Evolutionary conservation across 1,139 yeast genomes (phyloP), one percentile per base, ranked within the genome.

Genomic region (Ogataea hybrid): DNA sequence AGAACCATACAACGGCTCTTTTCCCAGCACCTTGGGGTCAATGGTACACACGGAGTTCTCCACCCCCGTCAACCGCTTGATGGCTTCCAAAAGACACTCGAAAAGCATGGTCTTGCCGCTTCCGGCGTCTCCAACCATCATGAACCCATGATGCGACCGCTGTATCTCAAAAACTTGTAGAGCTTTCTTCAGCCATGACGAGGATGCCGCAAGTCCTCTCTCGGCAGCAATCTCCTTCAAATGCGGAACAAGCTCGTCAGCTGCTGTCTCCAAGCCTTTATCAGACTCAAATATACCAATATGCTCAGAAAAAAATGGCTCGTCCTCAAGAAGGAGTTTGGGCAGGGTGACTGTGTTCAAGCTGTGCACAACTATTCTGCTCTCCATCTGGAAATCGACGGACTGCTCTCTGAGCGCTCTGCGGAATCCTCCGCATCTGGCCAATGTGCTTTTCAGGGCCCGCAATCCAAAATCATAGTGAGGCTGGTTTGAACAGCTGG

Each of bases 381-480:
- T 43, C 48, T 81, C 85, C 4, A 48, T 11, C 28, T 34, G 37
- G 30, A 15, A 40, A 23, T 28, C 17, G 2, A 29, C 17, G 3
- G 47, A 50, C 2, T 29, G 20, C 6, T 27, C 25, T 4, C 14
- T 12, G 1, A 32, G 22, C n/a, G 43, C 28, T 37, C 78, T 58
- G 46, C 69, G 71, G 4, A 78, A 58, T 12, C 59, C 53, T 0
- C 92, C 90, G 53, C 90, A 80, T 43, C 73, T 71, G 4, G 69
- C 62, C 32, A 90, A 62, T 0, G 83, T 78, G 34, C 79, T 71
- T 57, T 89, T 90, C 43, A 90, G 62, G 0, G 96, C 82, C 46
- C 97, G 71, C 32, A 90, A 67, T 0, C 97, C 96, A 70, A 92
- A 90, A 56, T 92, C 97, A 56, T 92, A 92, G 59, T 90, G 97